Evolutionary conservation across 768 basidiomycete genomes (phyloP), one percentile per base, ranked within the genome.

Genomic region (Podaxis sp.): DNA sequence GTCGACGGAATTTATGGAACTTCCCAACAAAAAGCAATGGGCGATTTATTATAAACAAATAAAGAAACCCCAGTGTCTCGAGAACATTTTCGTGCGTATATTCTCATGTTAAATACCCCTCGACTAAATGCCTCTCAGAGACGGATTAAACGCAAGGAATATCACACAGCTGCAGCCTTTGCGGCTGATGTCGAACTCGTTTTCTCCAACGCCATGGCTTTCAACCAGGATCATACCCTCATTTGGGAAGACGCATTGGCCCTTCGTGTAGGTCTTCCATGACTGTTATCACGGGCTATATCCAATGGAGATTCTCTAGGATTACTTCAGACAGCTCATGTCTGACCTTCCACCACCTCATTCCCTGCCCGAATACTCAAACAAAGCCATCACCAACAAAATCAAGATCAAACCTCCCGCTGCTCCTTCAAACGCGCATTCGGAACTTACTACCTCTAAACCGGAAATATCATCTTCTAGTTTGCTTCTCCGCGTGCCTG

Each of bases 151-250:
- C 85, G 85, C 61, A 91, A 93, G 71, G 88, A 90, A 66, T 98
- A 96, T 70, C 68, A 71, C 22, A 82, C 79, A 2, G 76, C 84
- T 4, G 78, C 82, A 3, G 88, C 90, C 25, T 96, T 96, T 69
- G 88, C 89, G 49, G 85, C 84, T 8, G 96, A 98, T 63, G 89
- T 96, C 13, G 93, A 95, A 68, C 82, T 95, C 46, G 90, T 98
- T 25, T 96, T 95, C 75, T 83, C 86, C 6, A 98, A 98, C 71
- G 96, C 94, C 9, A 80, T 93, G 72, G 75, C 82, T 61, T 98
- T 95, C 76, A 98, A 98, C 67, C 87, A 85, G 69, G 94, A 96
- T 29, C 86, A 90, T 69, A 92, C 89, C 27, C 82, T 75, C 59
- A 91, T 94, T 29, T 94, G 90, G 88, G 86, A 91, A 67, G 91